Base-by-base conservation (phyloP, 140 eudicot species). In the Anethum foeniculum region DNA sequence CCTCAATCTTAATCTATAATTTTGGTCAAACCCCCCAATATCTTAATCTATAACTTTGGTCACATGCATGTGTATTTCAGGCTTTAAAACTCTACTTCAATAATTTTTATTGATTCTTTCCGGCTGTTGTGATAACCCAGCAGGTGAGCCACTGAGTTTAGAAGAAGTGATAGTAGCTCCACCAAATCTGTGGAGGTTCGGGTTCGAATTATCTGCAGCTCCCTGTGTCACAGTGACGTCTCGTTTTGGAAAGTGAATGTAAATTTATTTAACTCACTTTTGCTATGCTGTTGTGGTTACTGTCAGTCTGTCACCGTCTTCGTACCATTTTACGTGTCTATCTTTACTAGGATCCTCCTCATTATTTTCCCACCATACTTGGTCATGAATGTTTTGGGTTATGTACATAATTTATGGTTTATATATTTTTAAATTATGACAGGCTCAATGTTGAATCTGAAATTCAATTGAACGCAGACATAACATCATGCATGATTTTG, bases 121-220 rank as follows among this genome's bases (percentile, higher is more conserved):
- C 52, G 4, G 28, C 6, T 25, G 32, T n/a, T 81, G 41, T 47
- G 79, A 69, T 56, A 60, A 60, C 25, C 0, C 93, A 90, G 91
- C 95, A 21, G 95, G 92, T 71, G 87, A 86, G 86, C 90, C 95
- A 5, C 75, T 90, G 80, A 84, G 86, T 43, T 81, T 90, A 32
- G 95, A 90, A 79, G 90, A 90, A 72, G 86, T 90, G 79, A 75
- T 79, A 0, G 92, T 88, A 44, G 88, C 82, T 10, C n/a, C 92
- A 2, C 95, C 92, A 0, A 85, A 46, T 38, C 96, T 41, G 80
- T 1, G 62, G 96, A 90, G 82, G 90, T 90, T 82, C 83, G 96
- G 7, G 49, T 90, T 52, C 83, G 65, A 69, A 83, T 90, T 80
- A 79, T 90, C 21, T 87, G 90, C 71, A 84, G 86, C 52, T 87